Conservation (phyloP, 345 rosid species). For the Populus tremula region DNA sequence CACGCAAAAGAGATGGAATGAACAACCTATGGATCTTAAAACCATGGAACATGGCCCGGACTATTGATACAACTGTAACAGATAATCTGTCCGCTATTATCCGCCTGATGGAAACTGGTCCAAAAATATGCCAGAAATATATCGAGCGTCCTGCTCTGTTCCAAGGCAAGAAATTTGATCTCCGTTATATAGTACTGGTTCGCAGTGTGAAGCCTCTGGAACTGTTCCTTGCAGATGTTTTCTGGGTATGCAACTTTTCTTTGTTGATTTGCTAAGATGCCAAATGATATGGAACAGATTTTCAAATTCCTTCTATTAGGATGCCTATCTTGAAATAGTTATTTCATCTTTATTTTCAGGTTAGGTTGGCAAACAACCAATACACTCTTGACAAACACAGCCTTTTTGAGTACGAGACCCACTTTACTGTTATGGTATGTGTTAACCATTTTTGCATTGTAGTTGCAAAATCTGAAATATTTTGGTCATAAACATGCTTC, state of each 20-base stretch:
- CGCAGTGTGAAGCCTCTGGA: constrained; percentile 77
- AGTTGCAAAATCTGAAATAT: neutral
- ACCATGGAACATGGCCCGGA: constrained; percentile 99
- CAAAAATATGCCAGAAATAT: constrained; percentile 97
- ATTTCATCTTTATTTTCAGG: constrained; percentile 47
- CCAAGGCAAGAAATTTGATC: constrained; percentile 75
- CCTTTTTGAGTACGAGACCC: constrained; percentile 87
- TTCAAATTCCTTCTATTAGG: too few relatives aligned
- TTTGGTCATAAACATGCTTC: neutral
- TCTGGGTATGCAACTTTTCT: constrained; percentile 61
- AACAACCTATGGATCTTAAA: constrained; percentile 90
- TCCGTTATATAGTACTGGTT: constrained; percentile 74
- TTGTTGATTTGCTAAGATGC: neutral
- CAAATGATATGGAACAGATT: neutral
- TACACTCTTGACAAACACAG: constrained; percentile 77
- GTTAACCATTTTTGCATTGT: neutral
- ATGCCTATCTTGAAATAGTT: too few relatives aligned
- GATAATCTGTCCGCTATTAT: constrained; percentile 71
- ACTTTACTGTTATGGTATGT: constrained; percentile 96
- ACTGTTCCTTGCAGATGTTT: constrained; percentile 68
- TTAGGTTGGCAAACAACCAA: constrained; percentile 77
- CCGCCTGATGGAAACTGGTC: constrained; percentile 98
- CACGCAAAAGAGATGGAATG: constrained; percentile 53
- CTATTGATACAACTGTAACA: constrained; percentile 86
- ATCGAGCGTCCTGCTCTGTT: constrained; percentile 90